Evolutionary conservation across 345 rosid species (phyloP).

Genomic region (Euphorbia pulcherrima): DNA sequence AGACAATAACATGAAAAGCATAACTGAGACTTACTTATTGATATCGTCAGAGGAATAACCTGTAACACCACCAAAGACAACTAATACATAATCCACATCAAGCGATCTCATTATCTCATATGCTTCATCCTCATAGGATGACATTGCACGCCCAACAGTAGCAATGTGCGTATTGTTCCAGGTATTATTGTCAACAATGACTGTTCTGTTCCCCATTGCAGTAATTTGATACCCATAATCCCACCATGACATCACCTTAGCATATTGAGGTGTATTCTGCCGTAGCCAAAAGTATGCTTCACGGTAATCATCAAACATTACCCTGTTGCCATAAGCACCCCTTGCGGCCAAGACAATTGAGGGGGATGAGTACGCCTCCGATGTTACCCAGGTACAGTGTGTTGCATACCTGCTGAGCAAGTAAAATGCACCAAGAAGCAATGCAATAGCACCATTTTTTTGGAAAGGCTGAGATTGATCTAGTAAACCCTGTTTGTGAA

Average conservation of each 20-base stretch:
- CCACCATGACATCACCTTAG: constrained; percentile 99
- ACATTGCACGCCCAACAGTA: constrained; percentile 99
- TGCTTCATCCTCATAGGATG: constrained; percentile 94
- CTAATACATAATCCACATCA: constrained; percentile 92
- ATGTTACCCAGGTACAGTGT: constrained; percentile 98
- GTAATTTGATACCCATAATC: constrained; percentile 99
- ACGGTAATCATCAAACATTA: constrained; percentile 97
- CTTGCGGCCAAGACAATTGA: constrained; percentile 98
- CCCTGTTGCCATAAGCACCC: constrained; percentile 94
- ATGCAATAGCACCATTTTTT: constrained; percentile 75
- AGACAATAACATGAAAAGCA: background rate
- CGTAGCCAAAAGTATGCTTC: constrained; percentile 99
- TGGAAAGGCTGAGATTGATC: constrained; percentile 98
- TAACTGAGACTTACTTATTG: constrained; percentile 66
- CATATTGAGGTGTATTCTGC: constrained; percentile 92
- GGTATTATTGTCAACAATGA: constrained; percentile 95
- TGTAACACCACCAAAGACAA: constrained; percentile 96
- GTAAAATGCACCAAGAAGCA: constrained; percentile 85
- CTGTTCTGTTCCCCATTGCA: constrained; percentile 99
- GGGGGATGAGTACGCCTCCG: constrained; percentile 99
- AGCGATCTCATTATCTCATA: constrained; percentile 93
- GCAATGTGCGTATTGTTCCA: constrained; percentile 99
- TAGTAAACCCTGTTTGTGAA: constrained; percentile 52
- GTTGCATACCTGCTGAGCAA: constrained; percentile 82
- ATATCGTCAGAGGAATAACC: constrained; percentile 99